These are phyloP conservation scores for Sextonia rubra DNA, from an alignment of 164 flowering plant genomes.

Conservation along the genomic window DNA sequence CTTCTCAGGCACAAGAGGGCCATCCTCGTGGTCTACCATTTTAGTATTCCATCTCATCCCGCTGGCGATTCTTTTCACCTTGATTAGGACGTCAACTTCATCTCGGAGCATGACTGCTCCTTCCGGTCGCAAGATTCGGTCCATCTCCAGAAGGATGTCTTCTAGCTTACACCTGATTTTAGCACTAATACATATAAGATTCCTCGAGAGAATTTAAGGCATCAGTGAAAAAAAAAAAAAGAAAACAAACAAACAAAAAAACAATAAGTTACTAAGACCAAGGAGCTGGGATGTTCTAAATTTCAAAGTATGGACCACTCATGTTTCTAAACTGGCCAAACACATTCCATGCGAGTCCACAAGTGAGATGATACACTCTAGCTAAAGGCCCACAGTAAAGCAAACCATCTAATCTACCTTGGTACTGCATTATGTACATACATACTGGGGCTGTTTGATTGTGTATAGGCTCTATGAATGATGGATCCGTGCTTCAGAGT, in stretches of 20 bases:
- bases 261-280: too few species aligned
- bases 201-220: not conserved
- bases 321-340: constrained; percentile 65
- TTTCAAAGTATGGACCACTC: constrained; percentile 37
- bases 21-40: constrained; percentile 91
- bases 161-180: constrained; percentile 55
- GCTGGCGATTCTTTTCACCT: constrained; percentile 54
- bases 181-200: not conserved
- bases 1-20: constrained; percentile 84
- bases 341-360: not conserved
- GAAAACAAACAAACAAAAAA: constrained; percentile 36
- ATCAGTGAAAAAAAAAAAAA: not conserved
- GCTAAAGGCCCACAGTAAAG: too few species aligned
- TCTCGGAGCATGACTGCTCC: constrained; percentile 90
- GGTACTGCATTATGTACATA: too few species aligned
- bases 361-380: not conserved
- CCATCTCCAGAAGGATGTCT: constrained; percentile 92
- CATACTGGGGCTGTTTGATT: too few species aligned
- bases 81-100: constrained; percentile 62
- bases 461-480: too few species aligned
- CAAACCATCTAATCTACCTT: too few species aligned
- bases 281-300: too few species aligned
- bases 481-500: too few species aligned
- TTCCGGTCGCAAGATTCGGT: constrained; percentile 84
- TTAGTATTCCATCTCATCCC: constrained; percentile 84